Base-by-base conservation (phyloP, 1,284 basidiomycete genomes). In the Exobasidium cylindrosporum region DNA sequence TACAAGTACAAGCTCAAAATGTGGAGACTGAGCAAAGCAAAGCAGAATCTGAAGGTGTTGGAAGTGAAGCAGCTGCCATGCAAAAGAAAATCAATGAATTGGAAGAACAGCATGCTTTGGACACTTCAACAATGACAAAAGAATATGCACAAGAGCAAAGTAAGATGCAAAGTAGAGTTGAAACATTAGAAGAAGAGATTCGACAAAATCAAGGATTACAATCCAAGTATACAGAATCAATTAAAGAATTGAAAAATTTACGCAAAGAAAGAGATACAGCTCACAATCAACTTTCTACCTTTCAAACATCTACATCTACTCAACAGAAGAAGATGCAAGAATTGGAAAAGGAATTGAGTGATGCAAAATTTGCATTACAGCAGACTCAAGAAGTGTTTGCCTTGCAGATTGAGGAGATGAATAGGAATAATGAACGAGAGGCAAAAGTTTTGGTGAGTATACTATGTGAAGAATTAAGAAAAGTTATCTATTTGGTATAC, bases 331-430 rank as follows among this genome's bases (percentile, higher is more conserved):
- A 50, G 21, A 24, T 50, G 17, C 21, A 50, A 7, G 47, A 23
- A 24, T 28, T 50, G 4, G 47, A 50, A 28, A 4, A 5, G n/a
- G 5, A 50, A 4, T 50, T 50, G 13, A 50, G 26, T 4, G 53
- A 55, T 55, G 4, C 53, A n/a, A 13, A 32, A 5, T 40, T 4
- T 55, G 53, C 53, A 23, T 5, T 55, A 23, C 53, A 28, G 29
- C 21, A 55, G 28, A 55, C 53, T 44, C 53, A 55, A 26, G 23
- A 35, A 17, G 32, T 14, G 13, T 55, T 55, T 55, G 53, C 53
- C 5, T 2, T 5, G 4, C 53, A 55, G 26, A 21, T 55, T 13
- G 53, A 44, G 23, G 5, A 55, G 30, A 40, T 55, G 5, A 14
- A 23, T 13, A 13, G 3, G 4, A 28, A 24, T 26, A 28, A 14